Evolutionary conservation across 768 basidiomycete species (phyloP).

Genomic region (Boletus rufocinnamomeus): DNA sequence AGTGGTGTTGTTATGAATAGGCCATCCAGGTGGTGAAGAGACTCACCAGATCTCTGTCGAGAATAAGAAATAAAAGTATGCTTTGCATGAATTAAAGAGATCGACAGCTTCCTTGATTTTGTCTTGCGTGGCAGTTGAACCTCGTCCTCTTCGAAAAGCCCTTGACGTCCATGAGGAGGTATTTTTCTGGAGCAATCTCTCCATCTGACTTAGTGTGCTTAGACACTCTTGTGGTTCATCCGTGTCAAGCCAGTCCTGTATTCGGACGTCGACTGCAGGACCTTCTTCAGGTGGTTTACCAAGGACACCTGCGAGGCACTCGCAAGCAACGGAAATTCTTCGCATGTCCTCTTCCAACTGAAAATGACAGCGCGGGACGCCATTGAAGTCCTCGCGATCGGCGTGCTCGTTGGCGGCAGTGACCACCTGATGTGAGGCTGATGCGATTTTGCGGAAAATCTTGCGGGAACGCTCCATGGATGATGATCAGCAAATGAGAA

Average conservation of each 20-base stretch:
- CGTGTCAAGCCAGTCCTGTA: conserved; percentile 6
- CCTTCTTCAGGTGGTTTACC: not conserved
- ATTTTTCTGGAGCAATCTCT: not conserved
- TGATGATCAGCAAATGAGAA: not conserved
- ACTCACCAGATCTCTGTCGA: conserved; percentile 6
- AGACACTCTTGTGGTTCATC: conserved; percentile 1
- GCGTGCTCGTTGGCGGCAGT: not conserved
- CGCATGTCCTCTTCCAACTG: conserved; percentile 9
- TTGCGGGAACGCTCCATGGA: conserved; percentile 11
- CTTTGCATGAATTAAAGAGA: not conserved
- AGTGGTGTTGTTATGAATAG: not conserved
- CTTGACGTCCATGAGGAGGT: not conserved
- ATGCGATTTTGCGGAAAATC: conserved; percentile 2
- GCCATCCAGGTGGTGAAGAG: not conserved
- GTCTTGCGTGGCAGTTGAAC: not conserved
- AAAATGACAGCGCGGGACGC: not conserved
- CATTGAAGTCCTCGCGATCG: not conserved
- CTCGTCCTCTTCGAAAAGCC: not conserved
- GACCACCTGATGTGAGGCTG: not conserved
- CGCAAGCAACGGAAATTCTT: conserved; percentile 9
- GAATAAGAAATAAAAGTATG: conserved; percentile 3
- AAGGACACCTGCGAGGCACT: not conserved
- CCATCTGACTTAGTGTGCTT: not conserved
- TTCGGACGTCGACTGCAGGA: not conserved
- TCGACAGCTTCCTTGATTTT: conserved; percentile 4